Conservation (phyloP, 495 filamentous ascomycete genomes). For the Neurospora intermedia region DNA sequence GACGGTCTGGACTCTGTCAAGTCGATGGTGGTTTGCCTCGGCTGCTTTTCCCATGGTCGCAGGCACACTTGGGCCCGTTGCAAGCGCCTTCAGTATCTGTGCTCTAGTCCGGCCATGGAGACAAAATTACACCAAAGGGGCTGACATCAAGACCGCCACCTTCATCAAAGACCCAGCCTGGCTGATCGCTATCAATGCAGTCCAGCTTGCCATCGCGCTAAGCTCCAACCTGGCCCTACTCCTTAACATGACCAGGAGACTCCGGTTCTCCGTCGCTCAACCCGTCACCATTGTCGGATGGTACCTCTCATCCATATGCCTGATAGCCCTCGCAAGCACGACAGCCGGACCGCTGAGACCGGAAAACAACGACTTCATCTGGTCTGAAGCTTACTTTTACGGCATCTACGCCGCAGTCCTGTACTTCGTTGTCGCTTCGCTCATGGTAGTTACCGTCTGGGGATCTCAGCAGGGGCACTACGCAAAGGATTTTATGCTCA, state of each 20-base stretch:
- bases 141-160: constrained; percentile 33
- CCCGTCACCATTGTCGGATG: constrained; percentile 53
- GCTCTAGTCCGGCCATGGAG: constrained; percentile 66
- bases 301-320: constrained; percentile 54
- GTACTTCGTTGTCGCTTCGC: constrained; percentile 62
- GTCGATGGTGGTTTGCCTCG: constrained; percentile 80
- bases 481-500: constrained; percentile 58
- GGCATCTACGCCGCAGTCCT: constrained; percentile 63
- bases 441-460: constrained; percentile 59
- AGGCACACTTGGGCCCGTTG: constrained; percentile 77
- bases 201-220: constrained; percentile 61
- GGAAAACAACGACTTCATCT: constrained; percentile 39
- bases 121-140: constrained; percentile 45
- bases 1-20: constrained; percentile 6
- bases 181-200: constrained; percentile 61
- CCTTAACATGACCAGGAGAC: constrained; percentile 71
- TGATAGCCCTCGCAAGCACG: constrained; percentile 48
- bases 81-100: constrained; percentile 68
- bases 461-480: constrained; percentile 57
- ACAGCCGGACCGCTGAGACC: constrained; percentile 39
- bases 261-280: constrained; percentile 70
- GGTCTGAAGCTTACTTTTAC: constrained; percentile 73
- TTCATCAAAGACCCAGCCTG: constrained; percentile 59
- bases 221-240: constrained; percentile 62
- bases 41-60: constrained; percentile 74